phyloP scores from a whole-genome alignment of 192 early-diverging fungal genomes.

The Backusella parvicylindrica region DNA sequence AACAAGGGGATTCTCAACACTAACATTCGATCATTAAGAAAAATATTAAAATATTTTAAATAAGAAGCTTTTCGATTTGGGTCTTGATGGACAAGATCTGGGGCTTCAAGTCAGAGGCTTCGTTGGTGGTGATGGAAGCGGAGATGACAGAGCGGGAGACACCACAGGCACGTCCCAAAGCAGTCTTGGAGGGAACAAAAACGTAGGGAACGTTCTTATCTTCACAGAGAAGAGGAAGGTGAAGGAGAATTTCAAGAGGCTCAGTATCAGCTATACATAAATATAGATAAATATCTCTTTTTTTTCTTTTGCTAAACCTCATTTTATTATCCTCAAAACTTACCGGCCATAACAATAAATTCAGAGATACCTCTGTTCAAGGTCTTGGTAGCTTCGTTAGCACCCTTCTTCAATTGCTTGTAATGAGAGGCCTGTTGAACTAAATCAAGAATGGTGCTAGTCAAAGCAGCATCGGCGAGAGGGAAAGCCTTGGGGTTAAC shows the following conservation, averaged over 20 bases:
- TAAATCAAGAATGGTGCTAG: slow-evolving; percentile 92
- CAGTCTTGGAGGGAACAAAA: slow-evolving; percentile 95
- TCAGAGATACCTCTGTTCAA: slow-evolving; percentile 98
- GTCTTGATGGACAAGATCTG: slow-evolving; percentile 89
- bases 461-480: slow-evolving; percentile 84
- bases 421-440: slow-evolving; percentile 99
- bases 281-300: neutral
- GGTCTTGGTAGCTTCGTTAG: slow-evolving; percentile 99
- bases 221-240: slow-evolving; percentile 97
- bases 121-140: slow-evolving; percentile 94
- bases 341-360: slow-evolving; percentile 94
- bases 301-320: neutral
- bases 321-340: neutral
- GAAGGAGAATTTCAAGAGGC: slow-evolving; percentile 96
- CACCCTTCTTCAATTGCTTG: slow-evolving; percentile 99
- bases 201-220: slow-evolving; percentile 99
- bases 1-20: neutral
- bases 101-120: slow-evolving; percentile 90
- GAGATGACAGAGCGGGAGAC: slow-evolving; percentile 93
- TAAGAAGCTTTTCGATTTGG: slow-evolving; percentile 92
- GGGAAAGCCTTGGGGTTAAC: slow-evolving; percentile 82
- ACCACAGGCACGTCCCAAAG: slow-evolving; percentile 96
- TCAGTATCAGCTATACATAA: slow-evolving; percentile 79
- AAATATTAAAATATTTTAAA: slow-evolving; percentile 46
- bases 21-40: neutral